A percentile compares a stretch with the other conserved stretches of the same genome.
Conservation (phyloP, 2,329 filamentous ascomycete genomes). For the Xylariaceae sp. region DNA sequence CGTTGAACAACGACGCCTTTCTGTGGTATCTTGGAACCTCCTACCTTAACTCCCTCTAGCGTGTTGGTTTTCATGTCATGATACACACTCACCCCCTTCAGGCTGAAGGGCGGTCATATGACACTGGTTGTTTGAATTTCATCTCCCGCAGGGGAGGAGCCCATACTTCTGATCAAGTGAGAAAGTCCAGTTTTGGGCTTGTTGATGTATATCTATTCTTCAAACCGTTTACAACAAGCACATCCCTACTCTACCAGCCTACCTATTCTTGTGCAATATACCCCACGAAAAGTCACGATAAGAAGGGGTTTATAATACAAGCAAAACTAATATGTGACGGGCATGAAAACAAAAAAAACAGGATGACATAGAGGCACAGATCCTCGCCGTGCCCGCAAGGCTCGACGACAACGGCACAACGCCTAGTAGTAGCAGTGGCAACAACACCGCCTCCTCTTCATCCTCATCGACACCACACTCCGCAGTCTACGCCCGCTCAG, state of each 20-base stretch:
- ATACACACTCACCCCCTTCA: too few species aligned
- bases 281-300: background rate
- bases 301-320: too few species aligned
- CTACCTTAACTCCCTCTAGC: too few species aligned
- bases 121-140: too few species aligned
- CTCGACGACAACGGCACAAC: slow-evolving; percentile 14
- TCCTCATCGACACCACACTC: slow-evolving; percentile 12
- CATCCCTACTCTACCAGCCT: background rate
- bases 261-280: background rate
- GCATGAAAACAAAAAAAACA: background rate
- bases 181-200: too few species aligned
- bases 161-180: too few species aligned
- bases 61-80: too few species aligned
- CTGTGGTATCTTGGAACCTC: too few species aligned
- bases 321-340: too few species aligned
- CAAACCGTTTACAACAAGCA: background rate
- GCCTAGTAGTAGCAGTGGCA: slow-evolving; percentile 11
- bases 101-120: too few species aligned
- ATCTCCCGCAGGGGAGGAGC: too few species aligned
- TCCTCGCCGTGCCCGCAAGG: slow-evolving; percentile 4
- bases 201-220: too few species aligned
- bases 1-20: slow-evolving; percentile 2
- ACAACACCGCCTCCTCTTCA: background rate
- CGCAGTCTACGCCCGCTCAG: slow-evolving; percentile 27
- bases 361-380: slow-evolving; percentile 33